Conservation (phyloP, 306 rosid genomes). For the peach (Prunus persica) region DNA sequence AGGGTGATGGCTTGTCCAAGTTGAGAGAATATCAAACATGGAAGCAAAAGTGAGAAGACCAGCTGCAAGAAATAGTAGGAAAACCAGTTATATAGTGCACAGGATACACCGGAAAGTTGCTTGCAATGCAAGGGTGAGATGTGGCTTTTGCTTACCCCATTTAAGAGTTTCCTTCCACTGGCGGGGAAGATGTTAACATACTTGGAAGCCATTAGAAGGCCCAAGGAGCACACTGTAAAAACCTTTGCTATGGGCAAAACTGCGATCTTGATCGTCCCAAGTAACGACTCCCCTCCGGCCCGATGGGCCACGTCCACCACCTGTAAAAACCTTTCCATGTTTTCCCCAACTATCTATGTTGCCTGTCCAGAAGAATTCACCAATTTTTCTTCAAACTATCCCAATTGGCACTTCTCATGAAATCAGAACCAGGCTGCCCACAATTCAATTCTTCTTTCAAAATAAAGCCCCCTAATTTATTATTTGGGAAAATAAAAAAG, state of each 20-base stretch:
- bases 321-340: slow-evolving; percentile 43
- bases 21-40: slow-evolving; percentile 91
- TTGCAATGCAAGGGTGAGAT: not conserved
- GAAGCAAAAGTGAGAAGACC: slow-evolving; percentile 90
- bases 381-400: not conserved
- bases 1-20: slow-evolving; percentile 83
- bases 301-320: slow-evolving; percentile 22
- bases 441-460: not conserved
- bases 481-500: not conserved
- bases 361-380: not conserved
- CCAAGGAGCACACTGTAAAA: slow-evolving; percentile 80
- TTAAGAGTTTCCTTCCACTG: slow-evolving; percentile 78
- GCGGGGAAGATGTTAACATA: slow-evolving; percentile 79
- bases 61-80: slow-evolving; percentile 45
- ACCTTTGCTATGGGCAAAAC: slow-evolving; percentile 90
- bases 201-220: slow-evolving; percentile 96
- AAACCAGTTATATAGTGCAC: slow-evolving; percentile 4
- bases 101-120: not conserved
- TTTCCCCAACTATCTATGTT: slow-evolving; percentile 13
- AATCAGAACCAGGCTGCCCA: not conserved
- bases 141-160: slow-evolving; percentile 57
- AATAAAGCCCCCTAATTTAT: not conserved
- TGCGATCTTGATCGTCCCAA: slow-evolving; percentile 75
- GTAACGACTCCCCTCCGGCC: slow-evolving; percentile 59
- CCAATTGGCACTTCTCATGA: not conserved